Conservation (phyloP, 805 yeast species). For the Candida ovalis region DNA sequence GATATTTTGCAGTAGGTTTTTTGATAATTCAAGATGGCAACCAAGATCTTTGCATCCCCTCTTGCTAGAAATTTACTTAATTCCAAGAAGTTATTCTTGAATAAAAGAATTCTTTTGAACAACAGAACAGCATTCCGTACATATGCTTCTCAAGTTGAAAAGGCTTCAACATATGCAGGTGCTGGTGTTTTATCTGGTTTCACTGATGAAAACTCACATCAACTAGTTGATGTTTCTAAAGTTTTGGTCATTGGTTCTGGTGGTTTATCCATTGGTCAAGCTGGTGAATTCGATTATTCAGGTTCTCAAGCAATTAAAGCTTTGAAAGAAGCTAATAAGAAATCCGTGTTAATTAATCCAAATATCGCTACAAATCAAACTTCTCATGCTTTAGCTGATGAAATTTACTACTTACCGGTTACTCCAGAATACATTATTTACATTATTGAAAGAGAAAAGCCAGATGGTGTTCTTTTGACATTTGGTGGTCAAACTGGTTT, state of each 20-base stretch:
- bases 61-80: slow-evolving; percentile 12
- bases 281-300: slow-evolving; percentile 98
- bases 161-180: slow-evolving; percentile 50
- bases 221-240: slow-evolving; percentile 77
- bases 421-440: slow-evolving; percentile 95
- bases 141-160: slow-evolving; percentile 25
- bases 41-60: slow-evolving; percentile 8
- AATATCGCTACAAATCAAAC: slow-evolving; percentile 97
- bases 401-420: slow-evolving; percentile 91
- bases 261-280: slow-evolving; percentile 98
- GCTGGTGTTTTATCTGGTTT: slow-evolving; percentile 55
- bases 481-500: slow-evolving; percentile 99
- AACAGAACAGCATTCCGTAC: slow-evolving; percentile 5
- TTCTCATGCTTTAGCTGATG: slow-evolving; percentile 91
- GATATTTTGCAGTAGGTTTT: not conserved
- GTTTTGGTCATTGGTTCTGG: slow-evolving; percentile 96
- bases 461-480: slow-evolving; percentile 92
- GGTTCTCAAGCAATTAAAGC: slow-evolving; percentile 99
- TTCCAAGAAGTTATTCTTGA: slow-evolving; percentile 2
- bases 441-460: slow-evolving; percentile 92
- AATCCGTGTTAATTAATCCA: slow-evolving; percentile 86
- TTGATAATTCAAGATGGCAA: slow-evolving; percentile 4
- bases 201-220: slow-evolving; percentile 55
- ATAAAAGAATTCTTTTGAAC: not conserved
- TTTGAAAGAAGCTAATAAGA: slow-evolving; percentile 80